These are phyloP conservation scores for Wickerhamomyces bovis DNA, from an alignment of 805 yeast species.

Conservation along the genomic window DNA sequence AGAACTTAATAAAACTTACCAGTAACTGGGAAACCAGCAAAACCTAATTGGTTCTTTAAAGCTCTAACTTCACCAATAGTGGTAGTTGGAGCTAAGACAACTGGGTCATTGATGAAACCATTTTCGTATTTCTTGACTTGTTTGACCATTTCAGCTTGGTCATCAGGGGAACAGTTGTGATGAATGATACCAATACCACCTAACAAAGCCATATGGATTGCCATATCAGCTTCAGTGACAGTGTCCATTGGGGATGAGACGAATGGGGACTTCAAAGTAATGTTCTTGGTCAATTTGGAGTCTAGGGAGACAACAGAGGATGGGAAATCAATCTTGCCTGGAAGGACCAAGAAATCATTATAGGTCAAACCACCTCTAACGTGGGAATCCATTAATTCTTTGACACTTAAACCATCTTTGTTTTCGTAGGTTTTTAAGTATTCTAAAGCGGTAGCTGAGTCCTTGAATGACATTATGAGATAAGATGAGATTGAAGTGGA, in stretches of 20 bases:
- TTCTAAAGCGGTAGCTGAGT: slow-evolving; percentile 58
- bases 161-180: slow-evolving; percentile 94
- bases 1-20: slow-evolving; percentile 64
- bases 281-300: slow-evolving; percentile 84
- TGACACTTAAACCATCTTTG: slow-evolving; percentile 82
- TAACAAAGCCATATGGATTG: slow-evolving; percentile 94
- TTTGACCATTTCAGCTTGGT: slow-evolving; percentile 97
- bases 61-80: slow-evolving; percentile 78
- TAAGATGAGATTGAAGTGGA: background rate
- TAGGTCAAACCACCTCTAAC: slow-evolving; percentile 94
- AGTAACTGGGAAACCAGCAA: slow-evolving; percentile 98
- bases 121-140: slow-evolving; percentile 96
- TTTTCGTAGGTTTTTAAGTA: slow-evolving; percentile 56
- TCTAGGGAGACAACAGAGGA: slow-evolving; percentile 73
- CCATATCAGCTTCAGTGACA: slow-evolving; percentile 96
- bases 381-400: slow-evolving; percentile 82
- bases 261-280: slow-evolving; percentile 87
- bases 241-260: slow-evolving; percentile 99
- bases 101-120: slow-evolving; percentile 93
- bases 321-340: slow-evolving; percentile 90
- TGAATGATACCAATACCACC: slow-evolving; percentile 99
- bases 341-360: slow-evolving; percentile 91
- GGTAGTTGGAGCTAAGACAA: slow-evolving; percentile 68
- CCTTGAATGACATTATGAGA: slow-evolving; percentile 29
- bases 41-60: slow-evolving; percentile 71